These are phyloP conservation scores for Boehmeria nivea DNA, from an alignment of 306 rosid species.

Conservation along the genomic window DNA sequence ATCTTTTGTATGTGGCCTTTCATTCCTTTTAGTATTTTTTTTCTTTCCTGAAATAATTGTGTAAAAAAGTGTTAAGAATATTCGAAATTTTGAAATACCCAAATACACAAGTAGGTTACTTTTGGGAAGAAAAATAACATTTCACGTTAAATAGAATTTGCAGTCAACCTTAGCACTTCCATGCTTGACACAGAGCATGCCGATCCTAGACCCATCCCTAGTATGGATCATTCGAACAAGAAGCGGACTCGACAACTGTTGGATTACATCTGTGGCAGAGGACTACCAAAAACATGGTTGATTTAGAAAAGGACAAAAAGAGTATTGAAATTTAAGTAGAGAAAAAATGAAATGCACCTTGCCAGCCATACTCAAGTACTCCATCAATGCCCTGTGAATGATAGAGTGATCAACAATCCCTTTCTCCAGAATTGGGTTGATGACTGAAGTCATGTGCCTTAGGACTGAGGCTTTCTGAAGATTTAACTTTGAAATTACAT, in stretches of 20 bases:
- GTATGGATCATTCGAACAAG: conserved; percentile 80
- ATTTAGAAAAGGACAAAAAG: conserved; percentile 30
- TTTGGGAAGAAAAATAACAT: background rate
- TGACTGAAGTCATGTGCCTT: conserved; percentile 66
- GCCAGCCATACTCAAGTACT: conserved; percentile 77
- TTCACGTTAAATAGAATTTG: background rate
- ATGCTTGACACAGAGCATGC: conserved; percentile 74
- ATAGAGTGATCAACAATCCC: conserved; percentile 95
- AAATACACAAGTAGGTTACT: background rate
- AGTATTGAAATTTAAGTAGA: background rate
- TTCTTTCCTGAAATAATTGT: conserved; percentile 67
- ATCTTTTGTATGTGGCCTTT: conserved; percentile 56
- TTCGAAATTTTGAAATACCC: background rate
- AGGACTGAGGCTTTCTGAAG: conserved; percentile 74
- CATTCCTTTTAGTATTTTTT: conserved; percentile 93
- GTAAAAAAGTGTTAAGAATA: conserved; percentile 14
- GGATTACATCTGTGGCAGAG: conserved; percentile 72
- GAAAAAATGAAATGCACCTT: conserved; percentile 41
- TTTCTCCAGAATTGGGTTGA: conserved; percentile 93
- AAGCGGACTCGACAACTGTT: conserved; percentile 71
- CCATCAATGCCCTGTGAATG: conserved; percentile 68
- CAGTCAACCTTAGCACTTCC: conserved; percentile 93
- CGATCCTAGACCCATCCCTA: conserved; percentile 83
- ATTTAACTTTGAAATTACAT: conserved; percentile 66
- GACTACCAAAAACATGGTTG: conserved; percentile 49